Conservation (phyloP, 1,284 basidiomycete species). For the Abortiporus biennis region DNA sequence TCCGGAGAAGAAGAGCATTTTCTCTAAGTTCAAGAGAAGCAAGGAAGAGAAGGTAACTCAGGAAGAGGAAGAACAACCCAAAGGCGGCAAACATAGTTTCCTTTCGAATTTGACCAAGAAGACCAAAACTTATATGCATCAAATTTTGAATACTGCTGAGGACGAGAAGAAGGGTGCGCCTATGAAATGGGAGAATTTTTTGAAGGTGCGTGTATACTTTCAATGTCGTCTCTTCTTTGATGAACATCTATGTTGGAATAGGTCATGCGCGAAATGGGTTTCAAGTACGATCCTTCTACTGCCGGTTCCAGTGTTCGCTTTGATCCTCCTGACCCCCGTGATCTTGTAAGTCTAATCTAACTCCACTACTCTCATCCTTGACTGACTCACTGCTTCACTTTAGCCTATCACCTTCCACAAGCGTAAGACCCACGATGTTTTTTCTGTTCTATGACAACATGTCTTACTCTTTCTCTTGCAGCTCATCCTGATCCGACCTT, state of each 20-base stretch:
- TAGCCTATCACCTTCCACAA: slow-evolving; percentile 74
- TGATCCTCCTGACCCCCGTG: slow-evolving; percentile 57
- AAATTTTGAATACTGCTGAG: slow-evolving; percentile 51
- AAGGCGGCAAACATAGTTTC: slow-evolving; percentile 39
- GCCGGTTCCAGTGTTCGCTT: slow-evolving; percentile 80
- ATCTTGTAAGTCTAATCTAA: slow-evolving; percentile 46
- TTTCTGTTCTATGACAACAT: not conserved
- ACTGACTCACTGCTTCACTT: slow-evolving; percentile 1
- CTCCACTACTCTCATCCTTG: slow-evolving; percentile 4
- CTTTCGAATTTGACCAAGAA: slow-evolving; percentile 56
- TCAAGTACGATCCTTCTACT: slow-evolving; percentile 62
- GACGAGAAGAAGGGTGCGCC: slow-evolving; percentile 51
- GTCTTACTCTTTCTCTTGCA: slow-evolving; percentile 20
- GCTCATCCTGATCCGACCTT: slow-evolving; percentile 71
- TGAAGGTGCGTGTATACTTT: slow-evolving; percentile 35
- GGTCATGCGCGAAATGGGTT: slow-evolving; percentile 77
- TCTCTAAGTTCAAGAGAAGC: slow-evolving; percentile 40
- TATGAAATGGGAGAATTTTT: slow-evolving; percentile 71
- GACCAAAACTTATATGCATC: slow-evolving; percentile 52
- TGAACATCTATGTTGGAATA: slow-evolving; percentile 19
- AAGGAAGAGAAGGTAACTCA: slow-evolving; percentile 32
- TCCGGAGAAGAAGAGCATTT: slow-evolving; percentile 38
- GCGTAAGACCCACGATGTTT: slow-evolving; percentile 38
- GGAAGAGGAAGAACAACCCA: slow-evolving; percentile 21
- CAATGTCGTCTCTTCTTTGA: not conserved